A percentile compares a stretch with the other conserved stretches of the same genome.
Conservation (phyloP, 345 rosid species). For the Mercurialis annua region DNA sequence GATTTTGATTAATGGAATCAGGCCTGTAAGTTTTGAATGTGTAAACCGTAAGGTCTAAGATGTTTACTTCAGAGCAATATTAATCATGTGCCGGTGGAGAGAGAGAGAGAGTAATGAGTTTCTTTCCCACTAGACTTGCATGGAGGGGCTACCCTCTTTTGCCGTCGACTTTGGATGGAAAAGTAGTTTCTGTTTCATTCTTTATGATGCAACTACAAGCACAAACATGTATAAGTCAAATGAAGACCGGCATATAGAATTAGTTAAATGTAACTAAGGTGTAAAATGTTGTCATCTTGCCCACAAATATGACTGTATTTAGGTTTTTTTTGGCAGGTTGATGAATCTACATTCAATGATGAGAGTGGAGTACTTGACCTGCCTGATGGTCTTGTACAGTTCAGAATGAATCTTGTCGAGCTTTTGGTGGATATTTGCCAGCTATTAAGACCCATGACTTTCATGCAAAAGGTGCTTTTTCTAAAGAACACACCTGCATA, state of each 20-base stretch:
- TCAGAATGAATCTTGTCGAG: slow-evolving; percentile 82
- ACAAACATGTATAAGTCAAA: background rate
- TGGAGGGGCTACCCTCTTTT: background rate
- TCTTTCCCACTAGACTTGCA: no score
- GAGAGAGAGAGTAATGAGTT: background rate
- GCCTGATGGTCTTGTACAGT: slow-evolving; percentile 83
- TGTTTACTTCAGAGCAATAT: background rate
- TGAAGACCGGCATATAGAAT: background rate
- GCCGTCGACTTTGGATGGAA: no score
- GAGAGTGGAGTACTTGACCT: slow-evolving; percentile 55
- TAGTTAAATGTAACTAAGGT: slow-evolving; percentile 1
- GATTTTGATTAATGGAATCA: background rate
- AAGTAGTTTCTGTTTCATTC: background rate
- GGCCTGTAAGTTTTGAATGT: background rate
- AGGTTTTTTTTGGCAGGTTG: slow-evolving; percentile 53
- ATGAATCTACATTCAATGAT: slow-evolving; percentile 62
- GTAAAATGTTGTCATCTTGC: background rate
- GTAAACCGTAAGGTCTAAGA: background rate
- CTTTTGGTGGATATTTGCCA: slow-evolving; percentile 91
- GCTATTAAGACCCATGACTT: slow-evolving; percentile 56
- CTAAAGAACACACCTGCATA: background rate
- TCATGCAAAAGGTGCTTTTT: slow-evolving; percentile 68
- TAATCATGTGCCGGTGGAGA: background rate
- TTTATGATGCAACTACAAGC: slow-evolving; percentile 4
- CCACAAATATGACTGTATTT: background rate